Percentiles rank a stretch among this genome's conserved stretches.
These are phyloP conservation scores for Aspergillus caelatus DNA, from an alignment of 2,329 filamentous ascomycete species.

Conservation along the genomic window DNA sequence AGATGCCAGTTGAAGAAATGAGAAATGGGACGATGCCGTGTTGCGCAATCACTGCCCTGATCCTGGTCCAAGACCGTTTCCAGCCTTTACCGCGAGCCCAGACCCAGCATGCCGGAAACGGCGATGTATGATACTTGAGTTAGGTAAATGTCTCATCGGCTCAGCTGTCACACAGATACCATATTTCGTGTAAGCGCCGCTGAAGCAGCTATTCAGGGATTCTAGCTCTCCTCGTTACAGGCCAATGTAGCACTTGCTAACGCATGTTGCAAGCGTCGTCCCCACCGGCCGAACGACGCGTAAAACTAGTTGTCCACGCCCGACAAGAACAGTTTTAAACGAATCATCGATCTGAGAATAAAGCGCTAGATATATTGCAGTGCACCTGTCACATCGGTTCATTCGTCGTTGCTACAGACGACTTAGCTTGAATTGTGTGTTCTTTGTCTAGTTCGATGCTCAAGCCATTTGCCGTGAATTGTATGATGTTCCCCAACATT, in stretches of 20 bases:
- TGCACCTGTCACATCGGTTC: neutral
- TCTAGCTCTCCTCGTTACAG: neutral
- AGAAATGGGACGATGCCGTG: neutral
- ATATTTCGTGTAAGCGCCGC: accelerated
- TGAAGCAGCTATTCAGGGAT: neutral
- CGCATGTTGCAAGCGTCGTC: slow-evolving; percentile 12
- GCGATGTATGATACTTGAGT: neutral
- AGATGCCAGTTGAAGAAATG: neutral
- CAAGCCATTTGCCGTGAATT: no score
- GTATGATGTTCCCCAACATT: no score
- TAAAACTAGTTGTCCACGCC: neutral
- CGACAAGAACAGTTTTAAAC: neutral
- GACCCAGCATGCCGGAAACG: neutral
- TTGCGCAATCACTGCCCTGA: neutral
- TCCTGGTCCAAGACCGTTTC: neutral
- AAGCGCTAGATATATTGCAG: neutral
- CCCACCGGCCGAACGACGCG: no score
- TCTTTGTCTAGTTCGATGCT: no score
- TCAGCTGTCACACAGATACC: neutral
- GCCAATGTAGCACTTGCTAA: neutral
- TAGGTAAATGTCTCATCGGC: neutral
- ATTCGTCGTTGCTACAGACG: neutral
- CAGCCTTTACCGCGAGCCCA: neutral
- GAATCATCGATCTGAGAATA: neutral
- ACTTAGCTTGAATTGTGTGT: neutral